These are phyloP conservation scores for Oryza glumipatula DNA, from an alignment of 176 grass and related monocot genomes.

Conservation along the genomic window DNA sequence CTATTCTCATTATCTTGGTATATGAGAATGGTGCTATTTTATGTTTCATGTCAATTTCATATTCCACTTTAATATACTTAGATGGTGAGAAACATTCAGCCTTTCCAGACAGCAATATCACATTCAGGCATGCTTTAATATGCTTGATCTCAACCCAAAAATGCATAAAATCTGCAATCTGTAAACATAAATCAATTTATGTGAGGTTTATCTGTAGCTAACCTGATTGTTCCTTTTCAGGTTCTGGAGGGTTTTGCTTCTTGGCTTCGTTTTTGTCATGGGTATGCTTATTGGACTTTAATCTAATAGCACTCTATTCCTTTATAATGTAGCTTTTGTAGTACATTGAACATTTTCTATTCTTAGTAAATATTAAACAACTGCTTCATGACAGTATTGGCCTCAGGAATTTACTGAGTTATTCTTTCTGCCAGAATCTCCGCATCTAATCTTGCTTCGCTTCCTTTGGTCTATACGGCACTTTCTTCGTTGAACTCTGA, in stretches of 20 bases:
- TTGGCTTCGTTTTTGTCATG: conserved; percentile 92
- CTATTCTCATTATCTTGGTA: not conserved
- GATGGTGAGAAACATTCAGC: not conserved
- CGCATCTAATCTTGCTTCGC: conserved; percentile 72
- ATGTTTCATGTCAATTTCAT: conserved; percentile 1
- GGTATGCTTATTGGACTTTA: conserved; percentile 61
- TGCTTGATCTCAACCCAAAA: not conserved
- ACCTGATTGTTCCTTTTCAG: conserved; percentile 47
- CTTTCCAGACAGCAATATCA: conserved; percentile 15
- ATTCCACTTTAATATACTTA: conserved; percentile 15
- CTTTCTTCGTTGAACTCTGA: conserved; percentile 80
- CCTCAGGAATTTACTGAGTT: conserved; percentile 31
- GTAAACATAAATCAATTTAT: conserved; percentile 16
- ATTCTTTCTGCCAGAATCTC: conserved; percentile 64
- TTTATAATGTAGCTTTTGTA: conserved; percentile 37
- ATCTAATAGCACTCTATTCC: conserved; percentile 34
- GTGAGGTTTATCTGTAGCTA: conserved; percentile 24
- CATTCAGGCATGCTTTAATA: not conserved
- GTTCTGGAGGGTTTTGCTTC: conserved; percentile 96
- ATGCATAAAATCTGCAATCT: conserved; percentile 9
- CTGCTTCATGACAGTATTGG: conserved; percentile 24
- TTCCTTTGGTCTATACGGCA: conserved; percentile 81
- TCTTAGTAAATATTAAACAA: conserved; percentile 26
- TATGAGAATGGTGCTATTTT: conserved; percentile 23
- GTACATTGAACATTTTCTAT: conserved; percentile 6